Evolutionary conservation across 257 asterid genomes (phyloP), one percentile per base, ranked within the genome.

Genomic region (Capsicum rhomboideum): DNA sequence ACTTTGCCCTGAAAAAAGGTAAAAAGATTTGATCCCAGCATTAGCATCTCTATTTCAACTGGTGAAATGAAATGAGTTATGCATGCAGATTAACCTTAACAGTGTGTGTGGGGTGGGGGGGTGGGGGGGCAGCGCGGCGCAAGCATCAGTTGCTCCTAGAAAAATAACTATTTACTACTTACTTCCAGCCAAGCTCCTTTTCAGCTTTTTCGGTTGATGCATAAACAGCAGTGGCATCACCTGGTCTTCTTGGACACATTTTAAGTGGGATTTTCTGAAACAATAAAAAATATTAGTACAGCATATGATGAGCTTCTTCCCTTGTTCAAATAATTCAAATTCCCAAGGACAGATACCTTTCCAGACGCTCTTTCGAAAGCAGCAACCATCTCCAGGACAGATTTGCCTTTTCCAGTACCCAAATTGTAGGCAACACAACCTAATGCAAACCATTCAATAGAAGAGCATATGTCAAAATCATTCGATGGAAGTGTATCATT

Each of bases 161-260:
- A 50, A 6, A 13, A 31, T 31, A 71, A 37, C n/a, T 68, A 10
- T 28, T 17, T 18, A 37, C 2, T 40, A 86, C 99, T 91, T 88
- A 96, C 99, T 91, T 93, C 98, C 98, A 96, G 42, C 99, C 99
- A 21, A 96, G 93, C 88, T 93, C 98, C 83, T 88, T 91, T 84
- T 80, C 91, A 46, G 97, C 98, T 87, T 91, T 96, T 79, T 91
- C 92, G 1, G 93, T 96, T 18, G 98, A 92, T 64, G 99, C 98
- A 82, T 94, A 96, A 72, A 96, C 99, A 83, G 97, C 97, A 1
- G 97, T 93, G 52, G 99, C 99, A 85, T 96, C 99, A 50, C 98
- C 98, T 7, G 93, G 88, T 85, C 99, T 89, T 87, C 98, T 90
- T 42, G 98, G 97, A 83, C 98, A 93, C 79, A 94, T 88, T 88